A percentile compares a stretch with the other conserved stretches of the same genome.
Conservation (phyloP, 768 basidiomycete species). For the Lentinula sp. region DNA sequence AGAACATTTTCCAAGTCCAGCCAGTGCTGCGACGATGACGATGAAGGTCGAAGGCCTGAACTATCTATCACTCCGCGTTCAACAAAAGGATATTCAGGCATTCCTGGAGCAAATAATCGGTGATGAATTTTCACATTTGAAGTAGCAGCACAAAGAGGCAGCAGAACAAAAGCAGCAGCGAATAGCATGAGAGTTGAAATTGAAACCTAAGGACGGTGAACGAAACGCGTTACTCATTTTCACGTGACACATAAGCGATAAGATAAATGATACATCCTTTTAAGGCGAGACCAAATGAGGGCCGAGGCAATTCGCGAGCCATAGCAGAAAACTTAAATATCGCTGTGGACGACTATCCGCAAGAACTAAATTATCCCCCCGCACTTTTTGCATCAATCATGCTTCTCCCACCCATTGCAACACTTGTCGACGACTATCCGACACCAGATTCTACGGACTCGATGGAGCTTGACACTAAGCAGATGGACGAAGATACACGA, state of each 20-base stretch:
- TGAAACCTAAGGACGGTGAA: neutral
- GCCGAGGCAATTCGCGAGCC: slow-evolving; percentile 1
- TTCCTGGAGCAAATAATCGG: slow-evolving; percentile 44
- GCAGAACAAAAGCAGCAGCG: slow-evolving; percentile 12
- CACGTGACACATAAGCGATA: neutral
- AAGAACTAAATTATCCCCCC: neutral
- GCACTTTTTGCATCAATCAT: neutral
- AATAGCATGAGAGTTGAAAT: slow-evolving; percentile 2
- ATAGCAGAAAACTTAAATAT: neutral
- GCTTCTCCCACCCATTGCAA: slow-evolving; percentile 2
- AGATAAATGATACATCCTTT: neutral
- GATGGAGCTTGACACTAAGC: neutral
- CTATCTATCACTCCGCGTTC: slow-evolving; percentile 36
- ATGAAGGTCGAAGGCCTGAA: slow-evolving; percentile 29
- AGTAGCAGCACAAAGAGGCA: slow-evolving; percentile 12
- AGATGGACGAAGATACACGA: neutral
- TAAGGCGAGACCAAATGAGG: neutral
- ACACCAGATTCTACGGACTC: slow-evolving; percentile 26
- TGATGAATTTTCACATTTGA: slow-evolving; percentile 34
- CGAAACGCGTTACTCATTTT: neutral
- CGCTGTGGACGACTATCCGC: neutral
- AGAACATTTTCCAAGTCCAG: slow-evolving; percentile 33
- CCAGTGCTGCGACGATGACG: slow-evolving; percentile 42
- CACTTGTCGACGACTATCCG: slow-evolving; percentile 7
- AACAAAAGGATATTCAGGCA: slow-evolving; percentile 30